Evolutionary conservation across 345 rosid species (phyloP).

Genomic region (Populus deltoides): DNA sequence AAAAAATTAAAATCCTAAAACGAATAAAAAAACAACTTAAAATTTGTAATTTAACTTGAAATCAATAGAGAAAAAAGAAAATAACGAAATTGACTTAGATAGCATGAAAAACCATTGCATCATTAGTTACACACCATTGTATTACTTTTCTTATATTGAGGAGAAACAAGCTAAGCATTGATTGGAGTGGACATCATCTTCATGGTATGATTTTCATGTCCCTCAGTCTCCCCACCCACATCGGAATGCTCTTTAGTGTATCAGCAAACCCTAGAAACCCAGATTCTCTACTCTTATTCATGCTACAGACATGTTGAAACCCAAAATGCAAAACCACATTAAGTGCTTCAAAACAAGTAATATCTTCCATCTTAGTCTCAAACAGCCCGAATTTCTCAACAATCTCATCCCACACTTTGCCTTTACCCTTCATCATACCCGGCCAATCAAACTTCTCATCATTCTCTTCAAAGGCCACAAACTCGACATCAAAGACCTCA

Average conservation of each 20-base stretch:
- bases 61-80: too few relatives aligned
- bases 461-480: constrained; percentile 24
- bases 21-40: too few relatives aligned
- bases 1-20: too few relatives aligned
- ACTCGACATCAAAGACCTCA: constrained; percentile 24
- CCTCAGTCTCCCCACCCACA: constrained; percentile 35
- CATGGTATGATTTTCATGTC: constrained; percentile 36
- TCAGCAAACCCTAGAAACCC: constrained; percentile 31
- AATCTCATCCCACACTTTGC: constrained; percentile 33
- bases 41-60: too few relatives aligned
- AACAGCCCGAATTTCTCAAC: constrained; percentile 29
- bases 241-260: constrained; percentile 20
- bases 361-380: constrained; percentile 33
- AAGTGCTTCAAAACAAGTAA: constrained; percentile 28
- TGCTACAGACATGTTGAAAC: constrained; percentile 40
- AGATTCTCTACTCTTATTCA: constrained; percentile 42
- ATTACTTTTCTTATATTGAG: too few relatives aligned
- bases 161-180: not conserved
- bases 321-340: constrained; percentile 14
- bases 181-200: not conserved
- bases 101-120: too few relatives aligned
- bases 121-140: too few relatives aligned
- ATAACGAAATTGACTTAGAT: too few relatives aligned
- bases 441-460: constrained; percentile 30
- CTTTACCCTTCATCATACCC: constrained; percentile 21